Base-by-base conservation (phyloP, 2,329 filamentous ascomycete species). In the Emericellopsis atlantica region DNA sequence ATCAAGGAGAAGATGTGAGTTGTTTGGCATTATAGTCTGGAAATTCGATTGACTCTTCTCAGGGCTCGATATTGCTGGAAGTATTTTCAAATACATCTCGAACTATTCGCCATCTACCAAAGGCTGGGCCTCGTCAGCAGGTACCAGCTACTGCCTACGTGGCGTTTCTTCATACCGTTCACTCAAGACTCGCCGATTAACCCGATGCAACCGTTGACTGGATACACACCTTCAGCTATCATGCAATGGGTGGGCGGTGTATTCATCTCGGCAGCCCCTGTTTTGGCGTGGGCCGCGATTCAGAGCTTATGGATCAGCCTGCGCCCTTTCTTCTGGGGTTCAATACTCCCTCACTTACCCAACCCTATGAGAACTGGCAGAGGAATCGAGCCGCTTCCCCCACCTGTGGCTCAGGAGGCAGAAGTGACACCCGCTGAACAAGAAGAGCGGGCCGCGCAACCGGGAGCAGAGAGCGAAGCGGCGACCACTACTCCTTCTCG, bases 141-240 rank as follows among this genome's bases (percentile, higher is more conserved):
- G 11, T 58, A 48, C 11, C 56, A 55, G 7, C 53, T 54, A 54
- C 53, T 76, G 3, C 74, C 74, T 0, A 54, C 51, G 7, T 57
- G 58, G 32, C 59, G 53, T 5, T 79, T 69, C 51, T 76, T 76
- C 47, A 50, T 78, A 15, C 74, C 74, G 1, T 77, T 76, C 37
- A 67, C 69, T 11, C 49, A 57, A 7, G 55, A 63, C 11, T 77
- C 73, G 0, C 71, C 70, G 1, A 67, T 76, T 23, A 52, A 59
- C 2, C 54, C 67, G 0, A 72, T 70, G 2, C 64, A 67, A 2
- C 54, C 62, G 0, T 61, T 63, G 0, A 45, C 56, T 4, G 59
- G 62, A 3, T 51, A 70, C 15, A 61, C 55, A 9, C 41, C 53
- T 4, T 45, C 54, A 5, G 64, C 65, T 12, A 35, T 75, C 5